A percentile compares a stretch with the other conserved stretches of the same genome.
phyloP scores from a whole-genome alignment of 169 alveolate species.

The Miamiensis avidus region DNA sequence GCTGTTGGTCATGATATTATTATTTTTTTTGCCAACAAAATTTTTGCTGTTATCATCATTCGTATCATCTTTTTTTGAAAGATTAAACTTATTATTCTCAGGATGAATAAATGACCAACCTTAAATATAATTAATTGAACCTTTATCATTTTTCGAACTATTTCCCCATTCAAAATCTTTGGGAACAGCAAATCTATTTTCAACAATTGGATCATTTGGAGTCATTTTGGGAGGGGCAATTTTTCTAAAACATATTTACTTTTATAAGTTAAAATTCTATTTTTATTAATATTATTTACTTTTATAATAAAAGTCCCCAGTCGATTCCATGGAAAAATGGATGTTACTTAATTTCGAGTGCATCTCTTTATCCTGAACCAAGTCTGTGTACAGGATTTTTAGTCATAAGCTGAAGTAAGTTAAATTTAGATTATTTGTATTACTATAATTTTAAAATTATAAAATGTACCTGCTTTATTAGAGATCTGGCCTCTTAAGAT shows the following conservation, averaged over 20 bases:
- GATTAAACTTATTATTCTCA: neutral
- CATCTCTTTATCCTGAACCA: constrained; percentile 76
- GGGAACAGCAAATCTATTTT: constrained; percentile 13
- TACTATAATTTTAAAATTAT: constrained; percentile 24
- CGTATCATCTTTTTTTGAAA: too few relatives aligned
- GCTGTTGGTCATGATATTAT: too few relatives aligned
- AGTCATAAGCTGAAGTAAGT: constrained; percentile 35
- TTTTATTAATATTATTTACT: constrained; percentile 39
- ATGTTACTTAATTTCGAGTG: constrained; percentile 83
- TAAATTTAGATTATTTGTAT: constrained; percentile 18
- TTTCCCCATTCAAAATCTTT: constrained; percentile 32
- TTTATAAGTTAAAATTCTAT: constrained; percentile 63
- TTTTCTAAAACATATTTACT: constrained; percentile 38
- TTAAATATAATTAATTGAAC: constrained; percentile 31
- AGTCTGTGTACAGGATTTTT: constrained; percentile 81
- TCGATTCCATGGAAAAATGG: constrained; percentile 73
- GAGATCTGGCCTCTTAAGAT: constrained; percentile 33
- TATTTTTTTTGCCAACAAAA: too few relatives aligned
- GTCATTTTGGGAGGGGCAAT: constrained; percentile 36
- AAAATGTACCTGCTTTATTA: constrained; percentile 5
- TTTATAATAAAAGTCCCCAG: constrained; percentile 60
- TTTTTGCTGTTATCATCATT: too few relatives aligned
- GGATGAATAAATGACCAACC: constrained; percentile 51
- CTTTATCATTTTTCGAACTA: constrained; percentile 6
- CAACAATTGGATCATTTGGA: constrained; percentile 7